A percentile compares a stretch with the other conserved stretches of the same genome.
Evolutionary conservation across 306 rosid genomes (phyloP).

Genomic region (Castanopsis chinensis): DNA sequence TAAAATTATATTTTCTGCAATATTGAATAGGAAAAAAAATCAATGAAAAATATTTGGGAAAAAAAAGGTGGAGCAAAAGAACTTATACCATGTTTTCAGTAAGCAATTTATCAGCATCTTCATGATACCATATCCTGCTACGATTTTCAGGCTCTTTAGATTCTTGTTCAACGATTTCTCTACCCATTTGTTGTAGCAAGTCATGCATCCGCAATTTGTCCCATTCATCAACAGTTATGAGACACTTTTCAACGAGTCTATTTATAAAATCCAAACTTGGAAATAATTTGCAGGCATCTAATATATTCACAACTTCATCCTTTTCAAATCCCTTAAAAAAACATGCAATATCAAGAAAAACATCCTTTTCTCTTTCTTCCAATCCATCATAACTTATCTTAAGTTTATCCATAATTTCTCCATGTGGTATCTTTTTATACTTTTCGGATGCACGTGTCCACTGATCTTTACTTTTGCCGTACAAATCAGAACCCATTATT

Average conservation of each 20-base stretch:
- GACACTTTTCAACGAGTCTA: conserved; percentile 11
- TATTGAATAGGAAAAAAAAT: no score
- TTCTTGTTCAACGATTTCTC: conserved; percentile 12
- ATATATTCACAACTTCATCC: neutral
- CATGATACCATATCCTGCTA: conserved; percentile 16
- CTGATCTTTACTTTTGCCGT: neutral
- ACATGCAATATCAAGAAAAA: conserved; percentile 18
- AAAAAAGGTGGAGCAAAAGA: neutral
- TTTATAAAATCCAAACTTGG: neutral
- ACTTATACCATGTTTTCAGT: conserved; percentile 11
- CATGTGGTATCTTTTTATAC: conserved; percentile 1
- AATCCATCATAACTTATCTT: conserved; percentile 19
- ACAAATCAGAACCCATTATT: neutral
- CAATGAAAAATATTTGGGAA: no score
- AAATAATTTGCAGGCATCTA: conserved; percentile 1
- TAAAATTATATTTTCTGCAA: no score
- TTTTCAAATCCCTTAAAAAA: conserved; percentile 8
- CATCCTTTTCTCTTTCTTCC: neutral
- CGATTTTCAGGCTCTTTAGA: conserved; percentile 9
- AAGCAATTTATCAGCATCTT: conserved; percentile 9
- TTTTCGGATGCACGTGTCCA: conserved; percentile 6
- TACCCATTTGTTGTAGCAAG: conserved; percentile 15
- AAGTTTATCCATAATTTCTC: neutral
- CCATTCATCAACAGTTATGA: neutral
- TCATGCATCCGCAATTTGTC: conserved; percentile 9